These are phyloP conservation scores for Fusarium oxysporum DNA, from an alignment of 2,329 filamentous ascomycete species.

Conservation along the genomic window DNA sequence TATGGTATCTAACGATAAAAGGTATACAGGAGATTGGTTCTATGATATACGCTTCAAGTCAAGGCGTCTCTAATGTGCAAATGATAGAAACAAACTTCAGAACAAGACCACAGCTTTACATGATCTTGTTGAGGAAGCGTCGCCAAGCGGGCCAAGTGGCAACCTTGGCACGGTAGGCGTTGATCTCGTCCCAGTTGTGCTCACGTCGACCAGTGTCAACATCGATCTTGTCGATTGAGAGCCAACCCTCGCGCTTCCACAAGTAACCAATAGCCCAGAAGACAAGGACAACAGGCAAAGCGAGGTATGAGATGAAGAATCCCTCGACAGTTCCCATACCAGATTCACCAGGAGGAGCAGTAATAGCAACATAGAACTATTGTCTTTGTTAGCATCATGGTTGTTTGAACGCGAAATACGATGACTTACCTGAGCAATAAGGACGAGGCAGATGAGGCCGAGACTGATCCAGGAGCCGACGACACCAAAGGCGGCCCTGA, in stretches of 20 bases:
- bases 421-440: constrained; percentile 63
- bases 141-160: constrained; percentile 65
- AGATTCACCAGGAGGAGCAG: constrained; percentile 47
- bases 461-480: constrained; percentile 74
- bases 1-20: constrained; percentile 43
- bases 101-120: constrained; percentile 45
- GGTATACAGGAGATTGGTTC: constrained; percentile 29
- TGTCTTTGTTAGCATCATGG: constrained; percentile 8
- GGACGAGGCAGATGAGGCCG: constrained; percentile 64
- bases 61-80: neutral
- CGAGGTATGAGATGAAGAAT: constrained; percentile 69
- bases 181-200: constrained; percentile 74
- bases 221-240: constrained; percentile 71
- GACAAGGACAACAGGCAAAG: constrained; percentile 63
- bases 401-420: neutral
- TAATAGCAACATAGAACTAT: constrained; percentile 64
- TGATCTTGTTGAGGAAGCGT: constrained; percentile 52
- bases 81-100: neutral
- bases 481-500: constrained; percentile 69
- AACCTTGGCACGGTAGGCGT: constrained; percentile 63
- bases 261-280: constrained; percentile 70
- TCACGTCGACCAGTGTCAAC: constrained; percentile 74
- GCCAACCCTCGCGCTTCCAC: constrained; percentile 75
- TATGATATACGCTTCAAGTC: neutral
- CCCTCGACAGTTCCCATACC: constrained; percentile 57